Percentiles rank a stretch among this genome's conserved stretches.
Evolutionary conservation across 139 green algal genomes (phyloP).

Genomic region (Picochlorum sp.): DNA sequence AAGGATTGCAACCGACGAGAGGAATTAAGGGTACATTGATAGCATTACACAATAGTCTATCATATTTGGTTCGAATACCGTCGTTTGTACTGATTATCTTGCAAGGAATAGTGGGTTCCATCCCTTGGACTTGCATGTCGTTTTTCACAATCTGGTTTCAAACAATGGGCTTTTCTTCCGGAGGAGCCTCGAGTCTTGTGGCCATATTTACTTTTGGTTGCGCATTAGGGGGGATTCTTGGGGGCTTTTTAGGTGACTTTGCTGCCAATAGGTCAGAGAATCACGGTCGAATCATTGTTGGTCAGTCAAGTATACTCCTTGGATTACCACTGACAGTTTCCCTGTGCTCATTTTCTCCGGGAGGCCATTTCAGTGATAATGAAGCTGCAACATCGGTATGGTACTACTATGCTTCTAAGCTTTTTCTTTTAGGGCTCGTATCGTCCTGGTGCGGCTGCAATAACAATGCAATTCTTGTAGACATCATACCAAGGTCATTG

Average conservation of each 20-base stretch:
- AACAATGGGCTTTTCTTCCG: constrained; percentile 63
- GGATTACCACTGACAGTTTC: background rate
- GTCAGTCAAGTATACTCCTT: background rate
- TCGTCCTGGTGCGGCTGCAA: constrained; percentile 54
- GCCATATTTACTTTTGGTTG: constrained; percentile 34
- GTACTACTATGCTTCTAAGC: constrained; percentile 26
- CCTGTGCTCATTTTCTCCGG: too few relatives aligned
- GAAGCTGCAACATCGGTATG: background rate
- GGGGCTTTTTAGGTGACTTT: constrained; percentile 48
- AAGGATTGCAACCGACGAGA: background rate
- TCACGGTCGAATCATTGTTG: background rate
- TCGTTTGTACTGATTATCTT: constrained; percentile 35
- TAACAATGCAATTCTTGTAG: constrained; percentile 77
- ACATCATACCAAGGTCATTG: constrained; percentile 65
- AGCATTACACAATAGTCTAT: constrained; percentile 6
- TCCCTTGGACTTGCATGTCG: constrained; percentile 78
- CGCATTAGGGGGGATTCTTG: constrained; percentile 43
- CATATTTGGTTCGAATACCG: constrained; percentile 25
- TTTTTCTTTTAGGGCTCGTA: constrained; percentile 50
- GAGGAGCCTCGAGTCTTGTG: constrained; percentile 16
- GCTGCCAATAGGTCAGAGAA: background rate
- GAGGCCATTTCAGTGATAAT: too few relatives aligned
- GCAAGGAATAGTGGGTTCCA: constrained; percentile 76
- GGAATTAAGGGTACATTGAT: background rate
- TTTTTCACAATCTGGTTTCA: constrained; percentile 53